Evolutionary conservation across 306 rosid genomes (phyloP), one percentile per base, ranked within the genome.

Genomic region (Astragalus glycyphyllos): DNA sequence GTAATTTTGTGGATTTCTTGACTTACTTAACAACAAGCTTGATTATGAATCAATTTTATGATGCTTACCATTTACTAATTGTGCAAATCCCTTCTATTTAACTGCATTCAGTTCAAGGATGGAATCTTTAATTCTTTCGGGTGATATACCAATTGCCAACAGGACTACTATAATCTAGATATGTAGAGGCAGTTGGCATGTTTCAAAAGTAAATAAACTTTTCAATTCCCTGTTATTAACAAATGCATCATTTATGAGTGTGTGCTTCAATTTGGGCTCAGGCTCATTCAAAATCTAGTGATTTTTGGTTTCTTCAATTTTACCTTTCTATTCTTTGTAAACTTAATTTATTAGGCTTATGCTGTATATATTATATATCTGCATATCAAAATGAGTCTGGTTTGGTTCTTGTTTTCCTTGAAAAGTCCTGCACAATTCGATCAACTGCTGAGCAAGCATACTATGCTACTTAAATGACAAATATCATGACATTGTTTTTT

Each of bases 161-260:
- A 16, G 31, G 58, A 58, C 77, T 55, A 26, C 46, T 44, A 35
- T 62, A 74, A 64, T 38, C 78, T 57, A 38, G 59, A 15, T 65
- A 9, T 11, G 44, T 40, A 41, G 38, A 23, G 15, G 56, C 58
- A 65, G 48, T 20, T 34, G 10, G 5, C 32, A 50, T 76, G 70
- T 58, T 65, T n/a, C n/a, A n/a, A n/a, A n/a, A n/a, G n/a, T n/a
- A n/a, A n/a, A n/a, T n/a, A n/a, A n/a, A n/a, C n/a, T n/a, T n/a
- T n/a, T n/a, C n/a, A n/a, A n/a, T n/a, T n/a, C n/a, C n/a, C n/a
- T n/a, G n/a, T n/a, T 73, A 56, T 47, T 56, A 13, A 41, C 71
- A 23, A 35, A 34, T 32, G 47, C 45, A 23, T 44, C 54, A 65
- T 56, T n/a, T 31, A 11, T 16, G 42, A 32, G 29, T 9, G 16